Evolutionary conservation across 164 flowering plant genomes (phyloP).

Genomic region (Sextonia rubra): DNA sequence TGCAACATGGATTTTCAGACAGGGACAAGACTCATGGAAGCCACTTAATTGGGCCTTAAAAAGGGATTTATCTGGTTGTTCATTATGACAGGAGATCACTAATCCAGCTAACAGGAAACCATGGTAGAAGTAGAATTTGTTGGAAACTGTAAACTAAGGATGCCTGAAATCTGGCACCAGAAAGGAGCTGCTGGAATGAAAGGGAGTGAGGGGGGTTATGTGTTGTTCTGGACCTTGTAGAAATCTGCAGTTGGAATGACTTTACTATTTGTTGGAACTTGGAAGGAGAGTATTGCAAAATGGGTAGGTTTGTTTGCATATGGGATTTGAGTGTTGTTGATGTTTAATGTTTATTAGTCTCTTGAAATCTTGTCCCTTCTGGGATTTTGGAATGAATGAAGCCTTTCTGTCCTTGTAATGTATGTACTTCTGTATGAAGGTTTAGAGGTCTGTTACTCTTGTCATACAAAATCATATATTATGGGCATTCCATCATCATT

Average conservation of each 20-base stretch:
- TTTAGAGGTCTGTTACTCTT: background rate
- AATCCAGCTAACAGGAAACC: background rate
- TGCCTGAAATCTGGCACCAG: background rate
- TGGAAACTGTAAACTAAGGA: background rate
- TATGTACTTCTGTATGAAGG: background rate
- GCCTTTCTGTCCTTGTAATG: background rate
- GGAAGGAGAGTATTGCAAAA: background rate
- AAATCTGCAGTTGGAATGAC: background rate
- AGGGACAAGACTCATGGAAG: conserved; percentile 25
- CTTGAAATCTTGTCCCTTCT: background rate
- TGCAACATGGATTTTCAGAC: conserved; percentile 13
- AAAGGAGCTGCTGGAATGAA: background rate
- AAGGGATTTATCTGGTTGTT: background rate
- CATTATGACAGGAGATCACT: background rate
- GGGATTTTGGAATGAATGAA: background rate
- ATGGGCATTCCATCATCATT: background rate
- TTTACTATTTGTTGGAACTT: conserved; percentile 1
- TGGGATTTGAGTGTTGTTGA: conserved; percentile 1
- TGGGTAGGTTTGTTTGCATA: background rate
- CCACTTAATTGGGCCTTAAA: conserved; percentile 10
- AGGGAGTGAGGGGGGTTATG: background rate
- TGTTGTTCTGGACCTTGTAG: conserved; percentile 2
- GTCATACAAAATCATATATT: background rate
- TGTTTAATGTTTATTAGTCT: background rate
- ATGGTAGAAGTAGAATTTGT: background rate